phyloP scores from a whole-genome alignment of 768 basidiomycete genomes.

The Xerocomellus intermedius region DNA sequence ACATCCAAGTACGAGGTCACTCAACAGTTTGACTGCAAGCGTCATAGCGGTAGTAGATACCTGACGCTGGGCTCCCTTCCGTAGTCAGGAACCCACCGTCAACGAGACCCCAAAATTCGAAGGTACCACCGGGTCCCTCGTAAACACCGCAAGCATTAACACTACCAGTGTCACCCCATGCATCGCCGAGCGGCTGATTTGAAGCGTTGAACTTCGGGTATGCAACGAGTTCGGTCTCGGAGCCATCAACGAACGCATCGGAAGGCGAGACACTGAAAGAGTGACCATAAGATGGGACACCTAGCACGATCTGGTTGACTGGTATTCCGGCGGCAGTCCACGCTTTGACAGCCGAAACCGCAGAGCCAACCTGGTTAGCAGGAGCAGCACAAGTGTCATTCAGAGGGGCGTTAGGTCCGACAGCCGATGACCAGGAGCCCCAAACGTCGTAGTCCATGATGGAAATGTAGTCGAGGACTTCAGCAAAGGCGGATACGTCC shows the following conservation, averaged over 20 bases:
- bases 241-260: conserved; percentile 37
- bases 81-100: conserved; percentile 50
- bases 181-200: conserved; percentile 51
- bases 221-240: conserved; percentile 37
- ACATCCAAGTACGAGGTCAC: conserved; percentile 16
- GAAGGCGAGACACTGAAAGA: conserved; percentile 49
- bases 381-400: conserved; percentile 68
- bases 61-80: conserved; percentile 32
- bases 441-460: conserved; percentile 69
- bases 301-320: conserved; percentile 64
- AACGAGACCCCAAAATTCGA: conserved; percentile 59
- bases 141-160: conserved; percentile 54
- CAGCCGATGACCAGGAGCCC: conserved; percentile 49
- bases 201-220: conserved; percentile 51
- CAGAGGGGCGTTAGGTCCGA: conserved; percentile 82
- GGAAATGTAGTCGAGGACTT: conserved; percentile 63
- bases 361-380: conserved; percentile 67
- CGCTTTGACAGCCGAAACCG: conserved; percentile 61
- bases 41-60: conserved; percentile 58
- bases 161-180: conserved; percentile 49
- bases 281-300: conserved; percentile 81
- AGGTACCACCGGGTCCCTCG: conserved; percentile 50
- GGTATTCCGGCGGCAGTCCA: conserved; percentile 84
- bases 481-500: conserved; percentile 71
- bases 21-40: conserved; percentile 69